Conservation (phyloP, 768 basidiomycete genomes). For the Agrocybe praecox region DNA sequence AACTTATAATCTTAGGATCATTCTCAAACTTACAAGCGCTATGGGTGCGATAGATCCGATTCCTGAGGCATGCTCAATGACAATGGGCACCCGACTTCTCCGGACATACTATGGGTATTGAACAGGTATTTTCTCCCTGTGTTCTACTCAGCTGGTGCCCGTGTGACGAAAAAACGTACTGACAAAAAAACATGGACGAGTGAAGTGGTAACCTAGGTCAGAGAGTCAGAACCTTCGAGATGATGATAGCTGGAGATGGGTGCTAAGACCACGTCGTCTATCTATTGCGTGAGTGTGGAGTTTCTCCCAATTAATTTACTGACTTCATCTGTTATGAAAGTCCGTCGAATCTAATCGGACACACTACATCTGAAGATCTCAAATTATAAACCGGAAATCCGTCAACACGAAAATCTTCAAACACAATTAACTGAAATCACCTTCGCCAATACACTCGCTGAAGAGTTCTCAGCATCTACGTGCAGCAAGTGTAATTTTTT, state of each 20-base stretch:
- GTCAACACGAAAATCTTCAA: neutral
- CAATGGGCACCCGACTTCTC: constrained; percentile 16
- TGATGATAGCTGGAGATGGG: neutral
- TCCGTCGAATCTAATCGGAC: neutral
- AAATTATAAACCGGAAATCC: neutral
- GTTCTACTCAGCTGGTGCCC: no score
- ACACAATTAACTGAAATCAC: no score
- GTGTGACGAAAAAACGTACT: no score
- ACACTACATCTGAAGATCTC: neutral
- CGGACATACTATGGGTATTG: constrained; percentile 6
- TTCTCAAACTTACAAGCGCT: neutral
- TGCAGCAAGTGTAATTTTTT: no score
- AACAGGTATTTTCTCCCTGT: neutral
- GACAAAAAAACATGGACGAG: no score
- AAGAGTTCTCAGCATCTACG: no score
- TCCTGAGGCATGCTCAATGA: constrained; percentile 10
- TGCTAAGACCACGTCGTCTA: no score
- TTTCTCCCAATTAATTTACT: neutral
- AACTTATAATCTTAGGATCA: constrained; percentile 11
- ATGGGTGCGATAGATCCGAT: constrained; percentile 16
- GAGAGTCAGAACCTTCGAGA: no score
- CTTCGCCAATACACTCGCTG: no score
- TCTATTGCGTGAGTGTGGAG: no score
- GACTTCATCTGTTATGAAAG: neutral
- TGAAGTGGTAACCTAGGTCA: no score